Percentiles rank a stretch among this genome's conserved stretches.
Conservation (phyloP, 805 yeast species). For the Torulaspora gathmanii region DNA sequence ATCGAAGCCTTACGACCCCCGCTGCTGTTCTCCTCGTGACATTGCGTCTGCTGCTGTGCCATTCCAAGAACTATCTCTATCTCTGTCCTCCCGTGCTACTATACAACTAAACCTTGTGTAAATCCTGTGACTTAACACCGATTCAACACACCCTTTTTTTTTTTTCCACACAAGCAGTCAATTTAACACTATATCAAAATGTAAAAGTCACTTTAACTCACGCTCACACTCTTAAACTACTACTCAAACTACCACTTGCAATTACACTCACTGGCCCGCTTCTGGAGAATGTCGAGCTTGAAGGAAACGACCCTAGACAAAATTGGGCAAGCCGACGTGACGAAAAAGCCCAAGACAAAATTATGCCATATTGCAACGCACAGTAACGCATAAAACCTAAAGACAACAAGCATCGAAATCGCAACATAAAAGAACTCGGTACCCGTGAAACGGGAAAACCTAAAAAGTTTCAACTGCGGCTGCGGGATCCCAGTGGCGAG, state of each 20-base stretch:
- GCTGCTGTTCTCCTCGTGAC: conserved; percentile 3
- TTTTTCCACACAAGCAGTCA: too few relatives aligned
- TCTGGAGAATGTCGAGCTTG: conserved; percentile 1
- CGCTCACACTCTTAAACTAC: not conserved
- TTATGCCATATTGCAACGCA: not conserved
- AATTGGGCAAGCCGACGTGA: not conserved
- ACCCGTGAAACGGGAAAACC: not conserved
- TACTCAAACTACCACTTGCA: not conserved
- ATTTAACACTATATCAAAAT: too few relatives aligned
- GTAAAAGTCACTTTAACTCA: not conserved
- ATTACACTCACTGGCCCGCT: not conserved
- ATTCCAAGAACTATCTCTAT: not conserved
- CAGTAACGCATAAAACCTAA: not conserved
- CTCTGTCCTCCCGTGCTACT: conserved; percentile 4
- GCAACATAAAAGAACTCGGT: not conserved
- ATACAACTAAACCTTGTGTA: not conserved
- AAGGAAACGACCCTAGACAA: not conserved
- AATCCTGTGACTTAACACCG: not conserved
- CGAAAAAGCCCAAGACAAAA: not conserved
- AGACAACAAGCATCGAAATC: not conserved
- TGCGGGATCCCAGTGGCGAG: not conserved
- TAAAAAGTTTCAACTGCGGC: not conserved
- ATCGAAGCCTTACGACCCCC: conserved; percentile 6
- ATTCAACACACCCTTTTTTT: too few relatives aligned
- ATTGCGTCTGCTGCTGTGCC: conserved; percentile 7